phyloP scores from a whole-genome alignment of 2,329 filamentous ascomycete species.

The Karstenula rhodostoma region DNA sequence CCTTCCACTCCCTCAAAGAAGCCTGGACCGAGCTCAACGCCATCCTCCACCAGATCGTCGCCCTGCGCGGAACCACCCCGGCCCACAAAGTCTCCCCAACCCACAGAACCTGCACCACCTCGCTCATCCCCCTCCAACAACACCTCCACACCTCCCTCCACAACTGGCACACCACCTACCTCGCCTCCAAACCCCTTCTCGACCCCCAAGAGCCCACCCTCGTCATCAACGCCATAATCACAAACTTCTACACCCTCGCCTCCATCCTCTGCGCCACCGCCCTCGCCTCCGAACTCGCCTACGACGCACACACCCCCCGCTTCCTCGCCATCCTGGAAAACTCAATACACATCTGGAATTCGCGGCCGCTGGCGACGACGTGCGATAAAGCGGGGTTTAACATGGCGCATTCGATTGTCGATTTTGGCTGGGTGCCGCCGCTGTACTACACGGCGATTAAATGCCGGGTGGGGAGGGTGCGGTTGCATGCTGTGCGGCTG shows the following conservation, averaged over 20 bases:
- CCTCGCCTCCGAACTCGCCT: slow-evolving; percentile 12
- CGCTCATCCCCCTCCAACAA: background rate
- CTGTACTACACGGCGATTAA: slow-evolving; percentile 57
- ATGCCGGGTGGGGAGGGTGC: slow-evolving; percentile 53
- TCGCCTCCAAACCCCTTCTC: background rate
- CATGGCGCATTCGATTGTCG: slow-evolving; percentile 47
- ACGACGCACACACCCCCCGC: slow-evolving; percentile 26
- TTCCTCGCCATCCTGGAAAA: slow-evolving; percentile 23
- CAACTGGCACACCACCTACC: slow-evolving; percentile 1
- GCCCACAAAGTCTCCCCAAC: background rate
- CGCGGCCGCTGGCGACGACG: background rate
- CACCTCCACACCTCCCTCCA: background rate
- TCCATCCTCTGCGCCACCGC: slow-evolving; percentile 13
- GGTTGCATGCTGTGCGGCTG: slow-evolving; percentile 48
- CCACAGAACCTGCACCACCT: background rate
- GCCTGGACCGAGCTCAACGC: slow-evolving; percentile 13
- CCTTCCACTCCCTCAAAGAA: slow-evolving; percentile 13
- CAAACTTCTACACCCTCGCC: slow-evolving; percentile 18
- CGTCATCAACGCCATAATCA: slow-evolving; percentile 10
- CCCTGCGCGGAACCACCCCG: background rate
- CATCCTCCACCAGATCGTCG: slow-evolving; percentile 12
- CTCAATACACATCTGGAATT: slow-evolving; percentile 41
- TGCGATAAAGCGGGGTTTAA: background rate
- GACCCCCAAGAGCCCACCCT: slow-evolving; percentile 1
- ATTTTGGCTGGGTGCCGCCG: slow-evolving; percentile 54